These are phyloP conservation scores for Apocynum venetum DNA, from an alignment of 257 asterid genomes.

Conservation along the genomic window DNA sequence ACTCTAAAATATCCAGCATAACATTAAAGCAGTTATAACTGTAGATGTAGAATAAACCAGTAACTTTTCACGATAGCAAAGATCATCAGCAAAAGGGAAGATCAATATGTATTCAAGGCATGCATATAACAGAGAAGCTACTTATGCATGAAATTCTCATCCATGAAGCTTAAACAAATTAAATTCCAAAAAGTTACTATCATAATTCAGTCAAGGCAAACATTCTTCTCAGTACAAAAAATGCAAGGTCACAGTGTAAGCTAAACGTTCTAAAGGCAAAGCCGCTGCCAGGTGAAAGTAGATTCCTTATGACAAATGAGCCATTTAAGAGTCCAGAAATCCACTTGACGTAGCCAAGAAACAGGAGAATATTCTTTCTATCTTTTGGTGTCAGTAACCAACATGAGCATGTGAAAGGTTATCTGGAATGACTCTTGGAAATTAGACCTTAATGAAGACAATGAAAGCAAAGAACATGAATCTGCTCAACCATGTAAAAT, in stretches of 20 bases:
- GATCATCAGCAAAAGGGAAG: neutral
- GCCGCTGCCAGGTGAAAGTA: neutral
- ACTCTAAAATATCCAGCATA: neutral
- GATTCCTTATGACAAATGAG: slow-evolving; percentile 1
- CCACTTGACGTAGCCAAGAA: neutral
- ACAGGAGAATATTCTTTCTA: neutral
- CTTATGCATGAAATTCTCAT: neutral
- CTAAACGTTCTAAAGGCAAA: neutral
- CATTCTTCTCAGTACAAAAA: neutral
- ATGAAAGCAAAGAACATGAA: neutral
- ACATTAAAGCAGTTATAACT: neutral
- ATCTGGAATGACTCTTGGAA: neutral
- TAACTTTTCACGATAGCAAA: neutral
- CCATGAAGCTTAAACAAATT: neutral
- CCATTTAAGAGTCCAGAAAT: neutral
- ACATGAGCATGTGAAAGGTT: slow-evolving; percentile 1
- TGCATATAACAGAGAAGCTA: neutral
- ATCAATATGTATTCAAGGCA: neutral
- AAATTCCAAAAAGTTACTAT: neutral
- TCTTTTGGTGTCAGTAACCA: neutral
- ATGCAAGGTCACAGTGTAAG: neutral
- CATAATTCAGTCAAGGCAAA: neutral
- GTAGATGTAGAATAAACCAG: neutral
- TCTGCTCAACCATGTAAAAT: neutral
- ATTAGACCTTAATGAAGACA: neutral